Base-by-base conservation (phyloP, 805 yeast species). In the Ogataea polymorpha region DNA sequence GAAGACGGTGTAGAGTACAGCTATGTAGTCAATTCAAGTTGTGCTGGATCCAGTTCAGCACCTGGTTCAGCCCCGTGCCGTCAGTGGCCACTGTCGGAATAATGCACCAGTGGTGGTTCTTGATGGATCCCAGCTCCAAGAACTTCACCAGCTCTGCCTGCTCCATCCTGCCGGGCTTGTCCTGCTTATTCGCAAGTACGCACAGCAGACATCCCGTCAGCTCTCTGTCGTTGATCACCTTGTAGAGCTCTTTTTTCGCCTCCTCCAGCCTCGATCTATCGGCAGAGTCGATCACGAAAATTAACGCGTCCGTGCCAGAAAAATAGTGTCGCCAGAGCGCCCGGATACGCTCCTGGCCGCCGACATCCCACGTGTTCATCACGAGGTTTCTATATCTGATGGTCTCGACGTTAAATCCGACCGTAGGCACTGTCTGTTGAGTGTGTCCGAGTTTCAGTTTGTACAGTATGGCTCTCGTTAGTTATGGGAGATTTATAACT, bases 281-380 rank as follows among this genome's bases (percentile, higher is more conserved):
- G 6, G 85, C 78, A 5, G 88, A 76, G 65, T 90, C 98, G 45
- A 90, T 83, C 41, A 90, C 97, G 62, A 86, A 90, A 41, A 90
- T 87, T 44, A 90, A 73, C 8, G 96, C 96, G 59, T 88, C 85
- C 4, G 96, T 87, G 27, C 96, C 96, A 10, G 95, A 86, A 65
- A 85, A 88, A 66, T 90, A 90, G 61, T 90, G 96, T 64, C 96
- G 80, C 97, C 98, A 90, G 44, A 90, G 71, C 0, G 95, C 95
- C 59, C 96, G 78, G 53, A 89, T 77, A 63, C 95, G 73, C 56
- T 86, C 95, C 69, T 88, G 97, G 61, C 96, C 97, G 67, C 97
- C 97, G 46, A 93, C 93, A 64, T 82, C 67, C 99, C 95, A 85
- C 15, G 84, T 63, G 50, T 82, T 81, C 49, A 85, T 61, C 27